Evolutionary conservation across 345 rosid genomes (phyloP).

Genomic region (Balakata baccata): DNA sequence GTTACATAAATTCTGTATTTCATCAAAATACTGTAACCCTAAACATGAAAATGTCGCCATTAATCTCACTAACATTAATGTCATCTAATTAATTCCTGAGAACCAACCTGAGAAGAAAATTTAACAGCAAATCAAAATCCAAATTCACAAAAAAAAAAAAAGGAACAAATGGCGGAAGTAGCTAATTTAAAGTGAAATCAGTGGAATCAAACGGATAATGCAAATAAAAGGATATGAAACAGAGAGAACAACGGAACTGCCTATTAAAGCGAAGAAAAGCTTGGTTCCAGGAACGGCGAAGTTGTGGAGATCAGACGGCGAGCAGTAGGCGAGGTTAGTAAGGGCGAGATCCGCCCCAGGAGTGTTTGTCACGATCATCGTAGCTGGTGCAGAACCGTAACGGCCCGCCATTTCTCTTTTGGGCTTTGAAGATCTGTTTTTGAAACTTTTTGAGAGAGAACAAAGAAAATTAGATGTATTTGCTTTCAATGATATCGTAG

Average conservation of each 20-base stretch:
- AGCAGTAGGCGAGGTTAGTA: slow-evolving; percentile 85
- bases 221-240: slow-evolving; percentile 65
- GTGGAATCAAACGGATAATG: neutral
- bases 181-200: neutral
- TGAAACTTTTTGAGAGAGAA: too few species aligned
- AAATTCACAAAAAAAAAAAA: neutral
- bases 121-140: neutral
- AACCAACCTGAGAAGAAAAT: neutral
- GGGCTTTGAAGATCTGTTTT: slow-evolving; percentile 16
- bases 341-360: slow-evolving; percentile 77
- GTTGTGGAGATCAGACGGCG: slow-evolving; percentile 70
- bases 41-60: neutral
- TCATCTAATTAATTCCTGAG: neutral
- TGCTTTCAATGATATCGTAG: too few species aligned
- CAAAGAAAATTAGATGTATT: too few species aligned
- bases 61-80: neutral
- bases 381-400: slow-evolving; percentile 42
- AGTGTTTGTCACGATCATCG: slow-evolving; percentile 72
- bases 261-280: slow-evolving; percentile 62
- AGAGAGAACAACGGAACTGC: slow-evolving; percentile 63
- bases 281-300: slow-evolving; percentile 76
- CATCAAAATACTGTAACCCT: neutral
- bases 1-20: neutral
- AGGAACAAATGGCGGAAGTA: neutral
- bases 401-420: slow-evolving; percentile 50